These are phyloP conservation scores for Globisporangium recalcitrans DNA, from an alignment of 352 stramenopile species.

Conservation along the genomic window DNA sequence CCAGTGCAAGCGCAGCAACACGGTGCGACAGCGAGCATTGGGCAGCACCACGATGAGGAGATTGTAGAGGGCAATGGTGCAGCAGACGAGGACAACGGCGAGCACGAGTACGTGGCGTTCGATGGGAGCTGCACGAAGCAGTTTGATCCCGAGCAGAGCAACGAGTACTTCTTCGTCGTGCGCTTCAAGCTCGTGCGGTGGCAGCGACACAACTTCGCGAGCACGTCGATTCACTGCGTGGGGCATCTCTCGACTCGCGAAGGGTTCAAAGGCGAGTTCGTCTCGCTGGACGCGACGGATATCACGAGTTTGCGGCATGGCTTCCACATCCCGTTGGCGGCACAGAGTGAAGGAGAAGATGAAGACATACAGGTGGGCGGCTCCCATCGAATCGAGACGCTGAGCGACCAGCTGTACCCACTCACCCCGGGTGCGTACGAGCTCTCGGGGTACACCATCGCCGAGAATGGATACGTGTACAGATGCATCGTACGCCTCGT, in stretches of 20 bases:
- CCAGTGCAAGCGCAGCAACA: conserved; percentile 1
- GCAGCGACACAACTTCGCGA: conserved; percentile 21
- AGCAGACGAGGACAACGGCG: background rate
- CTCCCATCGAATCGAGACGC: conserved; percentile 16
- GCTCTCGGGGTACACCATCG: conserved; percentile 51
- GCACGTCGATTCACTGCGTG: conserved; percentile 18
- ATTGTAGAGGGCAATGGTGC: background rate
- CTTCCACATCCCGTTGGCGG: conserved; percentile 4
- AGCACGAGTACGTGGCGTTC: conserved; percentile 7
- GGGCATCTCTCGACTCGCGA: conserved; percentile 13
- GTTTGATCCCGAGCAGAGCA: conserved; percentile 7
- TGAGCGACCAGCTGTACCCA: conserved; percentile 30
- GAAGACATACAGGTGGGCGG: background rate
- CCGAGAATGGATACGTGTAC: conserved; percentile 53
- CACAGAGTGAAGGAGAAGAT: background rate
- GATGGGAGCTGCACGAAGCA: conserved; percentile 8
- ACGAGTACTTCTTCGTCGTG: conserved; percentile 28
- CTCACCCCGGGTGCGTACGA: conserved; percentile 50
- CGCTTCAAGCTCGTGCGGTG: conserved; percentile 47
- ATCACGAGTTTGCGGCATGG: background rate
- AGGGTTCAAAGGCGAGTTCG: conserved; percentile 16
- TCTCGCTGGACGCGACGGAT: conserved; percentile 11
- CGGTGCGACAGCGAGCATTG: background rate
- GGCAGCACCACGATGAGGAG: background rate
- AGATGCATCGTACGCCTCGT: conserved; percentile 37